Base-by-base conservation (phyloP, 805 yeast species). In the Myxozyma kluyveri region DNA sequence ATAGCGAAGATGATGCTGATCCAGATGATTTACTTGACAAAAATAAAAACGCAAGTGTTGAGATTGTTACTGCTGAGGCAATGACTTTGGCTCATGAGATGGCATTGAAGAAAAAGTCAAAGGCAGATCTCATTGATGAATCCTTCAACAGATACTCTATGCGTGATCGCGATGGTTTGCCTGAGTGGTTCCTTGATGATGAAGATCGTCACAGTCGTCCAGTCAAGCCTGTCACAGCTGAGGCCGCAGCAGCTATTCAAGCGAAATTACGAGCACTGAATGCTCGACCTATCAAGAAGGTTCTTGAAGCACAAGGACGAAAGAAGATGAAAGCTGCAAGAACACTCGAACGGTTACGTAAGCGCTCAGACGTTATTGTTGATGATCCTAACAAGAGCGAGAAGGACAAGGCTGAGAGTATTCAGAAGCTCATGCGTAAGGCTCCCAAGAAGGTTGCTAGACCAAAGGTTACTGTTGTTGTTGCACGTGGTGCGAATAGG, bases 271-370 rank as follows among this genome's bases (percentile, higher is more conserved):
- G 75, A 65, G 85, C 90, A 56, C 72, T 93, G 68, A 93, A 93
- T 70, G 97, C 99, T 9, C 82, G 99, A 69, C 99, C 99, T 9
- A 91, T 93, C 66, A 93, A 93, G 81, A 93, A 93, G 80, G 97
- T 93, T n/a, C 79, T 87, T 61, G 99, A 93, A 72, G 99, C 99
- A 3, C 83, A 88, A 68, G 97, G 96, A 22, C 83, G 99, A 71
- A 91, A 91, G 84, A 86, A 86, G 78, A 78, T 86, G 87, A 83
- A 96, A 70, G 95, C 97, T 3, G 76, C 85, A 63, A 81, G 83
- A 66, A 81, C 96, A 67, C 72, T 91, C 58, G 97, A 90, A 67
- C 85, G 86, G 72, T 71, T 91, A 66, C 86, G 86, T 76, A 90
- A 86, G 84, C 91, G 91, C 78, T 84, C 95, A 43, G 97, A 93